Evolutionary conservation across 345 rosid genomes (phyloP).

Genomic region (Euphorbia pulcherrima): DNA sequence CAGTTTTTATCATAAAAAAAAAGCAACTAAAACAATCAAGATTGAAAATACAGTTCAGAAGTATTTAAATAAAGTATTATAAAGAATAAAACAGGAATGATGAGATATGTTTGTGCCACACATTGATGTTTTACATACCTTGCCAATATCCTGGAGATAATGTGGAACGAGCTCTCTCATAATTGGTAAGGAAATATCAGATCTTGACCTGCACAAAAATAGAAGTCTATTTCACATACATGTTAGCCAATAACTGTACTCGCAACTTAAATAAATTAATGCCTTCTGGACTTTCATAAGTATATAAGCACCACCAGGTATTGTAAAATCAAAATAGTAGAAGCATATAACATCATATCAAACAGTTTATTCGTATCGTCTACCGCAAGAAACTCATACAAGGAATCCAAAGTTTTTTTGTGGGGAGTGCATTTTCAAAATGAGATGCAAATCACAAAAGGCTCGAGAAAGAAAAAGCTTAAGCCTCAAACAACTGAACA

Average conservation of each 20-base stretch:
- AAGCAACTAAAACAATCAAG: background rate
- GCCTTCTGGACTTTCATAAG: conserved; percentile 1
- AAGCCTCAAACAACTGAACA: background rate
- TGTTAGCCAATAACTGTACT: background rate
- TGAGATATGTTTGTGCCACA: background rate
- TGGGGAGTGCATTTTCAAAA: background rate
- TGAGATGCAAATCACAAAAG: background rate
- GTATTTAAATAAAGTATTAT: too few relatives aligned
- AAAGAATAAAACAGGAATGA: background rate
- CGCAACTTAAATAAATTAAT: conserved; percentile 1
- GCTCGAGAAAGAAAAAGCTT: background rate
- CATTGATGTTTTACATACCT: conserved; percentile 46
- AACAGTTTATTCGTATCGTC: background rate
- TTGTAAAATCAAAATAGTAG: background rate
- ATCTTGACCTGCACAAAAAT: conserved; percentile 57
- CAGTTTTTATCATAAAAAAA: background rate
- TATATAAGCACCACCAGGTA: background rate
- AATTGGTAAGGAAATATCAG: conserved; percentile 93
- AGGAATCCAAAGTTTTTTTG: background rate
- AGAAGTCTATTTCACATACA: conserved; percentile 5
- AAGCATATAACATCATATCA: background rate
- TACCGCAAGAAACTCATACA: background rate
- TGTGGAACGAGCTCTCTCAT: conserved; percentile 94
- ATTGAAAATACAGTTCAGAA: background rate
- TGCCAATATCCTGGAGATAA: conserved; percentile 86